Conservation (phyloP, 2,329 filamentous ascomycete species). For the Xylariaceae sp. region DNA sequence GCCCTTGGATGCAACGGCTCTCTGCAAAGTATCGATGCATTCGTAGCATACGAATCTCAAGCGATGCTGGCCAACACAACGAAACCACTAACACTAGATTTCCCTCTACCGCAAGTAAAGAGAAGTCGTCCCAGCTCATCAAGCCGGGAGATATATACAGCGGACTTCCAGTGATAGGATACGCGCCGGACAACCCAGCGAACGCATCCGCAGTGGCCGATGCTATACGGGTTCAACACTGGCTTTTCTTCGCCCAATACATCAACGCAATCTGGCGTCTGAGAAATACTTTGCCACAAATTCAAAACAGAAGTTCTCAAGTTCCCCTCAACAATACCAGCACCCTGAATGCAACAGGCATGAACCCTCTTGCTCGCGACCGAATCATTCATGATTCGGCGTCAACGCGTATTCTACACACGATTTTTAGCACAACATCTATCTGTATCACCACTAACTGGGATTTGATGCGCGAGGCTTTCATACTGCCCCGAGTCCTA, state of each 20-base stretch:
- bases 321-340: not conserved
- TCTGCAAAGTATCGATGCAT: constrained; percentile 1
- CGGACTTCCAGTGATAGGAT: no score
- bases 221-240: constrained; percentile 1
- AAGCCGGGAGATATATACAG: no score
- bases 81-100: not conserved
- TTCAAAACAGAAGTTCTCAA: no score
- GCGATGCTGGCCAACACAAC: not conserved
- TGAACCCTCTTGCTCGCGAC: not conserved
- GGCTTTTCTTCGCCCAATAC: not conserved
- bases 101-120: not conserved
- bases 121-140: no score
- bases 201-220: not conserved
- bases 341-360: constrained; percentile 1
- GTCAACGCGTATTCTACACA: constrained; percentile 6
- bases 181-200: no score
- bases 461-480: constrained; percentile 5
- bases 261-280: no score
- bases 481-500: constrained; percentile 6
- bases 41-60: not conserved
- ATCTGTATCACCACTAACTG: constrained; percentile 3
- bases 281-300: no score
- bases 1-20: constrained; percentile 3
- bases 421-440: constrained; percentile 1
- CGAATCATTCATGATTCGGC: constrained; percentile 4